Evolutionary conservation across 768 basidiomycete species (phyloP).

Genomic region (Leccinum subtestaceum): DNA sequence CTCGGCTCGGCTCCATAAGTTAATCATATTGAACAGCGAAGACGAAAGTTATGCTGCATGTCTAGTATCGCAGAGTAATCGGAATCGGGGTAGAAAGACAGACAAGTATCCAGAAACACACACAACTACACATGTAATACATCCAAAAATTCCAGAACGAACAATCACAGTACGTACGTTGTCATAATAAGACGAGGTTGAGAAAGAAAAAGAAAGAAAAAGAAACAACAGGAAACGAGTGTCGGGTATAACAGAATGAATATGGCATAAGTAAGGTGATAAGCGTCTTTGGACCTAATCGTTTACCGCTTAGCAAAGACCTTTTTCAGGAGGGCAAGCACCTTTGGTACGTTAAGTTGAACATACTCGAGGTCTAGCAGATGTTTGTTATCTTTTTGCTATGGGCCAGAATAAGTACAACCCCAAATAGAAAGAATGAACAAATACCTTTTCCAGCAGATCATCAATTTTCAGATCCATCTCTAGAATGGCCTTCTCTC

Average conservation of each 20-base stretch:
- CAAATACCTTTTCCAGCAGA: slow-evolving; percentile 86
- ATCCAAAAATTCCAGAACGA: slow-evolving; percentile 33
- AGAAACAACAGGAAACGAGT: slow-evolving; percentile 14
- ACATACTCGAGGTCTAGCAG: slow-evolving; percentile 96
- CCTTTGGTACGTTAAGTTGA: slow-evolving; percentile 94
- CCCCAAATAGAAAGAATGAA: not conserved
- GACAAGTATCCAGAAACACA: slow-evolving; percentile 35
- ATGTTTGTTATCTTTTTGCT: slow-evolving; percentile 99
- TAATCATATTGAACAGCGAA: not conserved
- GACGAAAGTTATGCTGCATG: not conserved
- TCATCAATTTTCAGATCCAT: slow-evolving; percentile 99
- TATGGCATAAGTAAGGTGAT: slow-evolving; percentile 34
- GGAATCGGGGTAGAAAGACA: slow-evolving; percentile 28
- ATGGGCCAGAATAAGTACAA: slow-evolving; percentile 19
- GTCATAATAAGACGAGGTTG: slow-evolving; percentile 13
- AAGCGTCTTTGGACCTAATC: not conserved
- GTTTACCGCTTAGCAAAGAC: slow-evolving; percentile 84
- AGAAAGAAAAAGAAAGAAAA: slow-evolving; percentile 3
- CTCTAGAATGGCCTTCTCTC: slow-evolving; percentile 98
- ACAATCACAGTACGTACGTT: slow-evolving; percentile 25
- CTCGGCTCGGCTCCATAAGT: not conserved
- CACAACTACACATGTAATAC: slow-evolving; percentile 38
- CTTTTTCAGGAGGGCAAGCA: slow-evolving; percentile 88
- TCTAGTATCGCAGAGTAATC: slow-evolving; percentile 12
- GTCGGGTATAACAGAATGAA: slow-evolving; percentile 34